Evolutionary conservation across 148 eudicot genomes (phyloP).

Genomic region (Silene conica): DNA sequence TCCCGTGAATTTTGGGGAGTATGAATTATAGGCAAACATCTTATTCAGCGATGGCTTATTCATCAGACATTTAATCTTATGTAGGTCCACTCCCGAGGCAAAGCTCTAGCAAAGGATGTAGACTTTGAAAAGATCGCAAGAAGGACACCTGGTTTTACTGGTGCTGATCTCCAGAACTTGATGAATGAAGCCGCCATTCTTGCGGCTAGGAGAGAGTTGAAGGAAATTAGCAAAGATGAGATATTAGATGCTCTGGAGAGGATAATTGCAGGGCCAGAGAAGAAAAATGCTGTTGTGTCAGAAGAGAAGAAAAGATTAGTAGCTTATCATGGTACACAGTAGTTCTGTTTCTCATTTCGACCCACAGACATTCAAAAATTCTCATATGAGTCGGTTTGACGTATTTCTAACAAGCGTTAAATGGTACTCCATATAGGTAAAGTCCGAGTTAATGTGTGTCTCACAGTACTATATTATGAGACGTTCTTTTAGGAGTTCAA

Average conservation of each 20-base stretch:
- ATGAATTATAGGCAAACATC: no score
- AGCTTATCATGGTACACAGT: constrained; percentile 78
- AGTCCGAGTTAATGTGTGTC: no score
- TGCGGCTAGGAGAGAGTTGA: constrained; percentile 94
- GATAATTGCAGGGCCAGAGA: constrained; percentile 98
- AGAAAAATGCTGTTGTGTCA: constrained; percentile 99
- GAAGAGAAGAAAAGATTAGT: constrained; percentile 96
- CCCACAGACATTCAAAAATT: no score
- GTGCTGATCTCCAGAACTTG: constrained; percentile 94
- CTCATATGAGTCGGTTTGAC: no score
- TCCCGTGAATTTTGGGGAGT: no score
- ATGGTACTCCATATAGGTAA: no score
- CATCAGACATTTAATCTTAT: no score
- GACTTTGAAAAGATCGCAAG: constrained; percentile 91
- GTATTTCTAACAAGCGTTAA: no score
- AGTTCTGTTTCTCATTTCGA: no score
- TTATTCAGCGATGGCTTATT: no score
- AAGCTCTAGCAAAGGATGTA: constrained; percentile 94
- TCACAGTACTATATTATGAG: no score
- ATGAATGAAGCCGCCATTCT: constrained; percentile 99
- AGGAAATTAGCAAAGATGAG: constrained; percentile 99
- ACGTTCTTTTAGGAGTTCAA: no score
- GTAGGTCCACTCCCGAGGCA: constrained; percentile 97
- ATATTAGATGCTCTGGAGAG: constrained; percentile 95
- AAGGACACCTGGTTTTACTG: constrained; percentile 98